Base-by-base conservation (phyloP, 2,329 filamentous ascomycete species). In the Exophiala calicioides region DNA sequence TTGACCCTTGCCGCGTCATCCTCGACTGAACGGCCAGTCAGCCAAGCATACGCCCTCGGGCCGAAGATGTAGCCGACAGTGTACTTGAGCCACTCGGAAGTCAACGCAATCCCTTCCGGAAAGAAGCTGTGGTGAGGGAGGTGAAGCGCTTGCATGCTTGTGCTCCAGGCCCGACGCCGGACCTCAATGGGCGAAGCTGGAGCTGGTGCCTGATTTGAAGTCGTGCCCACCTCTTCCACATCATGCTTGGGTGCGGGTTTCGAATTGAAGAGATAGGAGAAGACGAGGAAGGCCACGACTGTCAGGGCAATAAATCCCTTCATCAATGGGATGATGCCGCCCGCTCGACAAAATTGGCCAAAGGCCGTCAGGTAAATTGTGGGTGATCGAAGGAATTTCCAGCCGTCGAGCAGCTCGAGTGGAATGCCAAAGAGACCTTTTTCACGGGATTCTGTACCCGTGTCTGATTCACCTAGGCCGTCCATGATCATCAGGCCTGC, bases 401-500 rank as follows among this genome's bases (percentile, higher is more conserved):
- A 33, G 3, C 67, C 69, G 34, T 70, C 68, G 26, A 87, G 65
- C 3, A 85, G 61, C 12, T 81, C 77, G 18, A 83, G 54, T 1
- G 86, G 86, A 13, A 87, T 49, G 16, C 81, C 79, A 51, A 81
- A 78, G 10, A 90, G 74, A 2, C 86, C 86, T 34, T 84, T 84
- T 38, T 81, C 74, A 4, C 82, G 75, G 1, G 76, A 76, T 39
- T 86, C 82, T 35, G 76, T 78, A 59, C 81, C 79, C 63, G 81
- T 68, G 67, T 89, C 80, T 57, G 83, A 71, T 63, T 86, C 79
- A 26, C 77, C 76, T 44, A 90, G 75, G 1, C 88, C 89, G 68
- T 96, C 90, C 58, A 95, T 71, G 24, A 96, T 78, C 90, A 97
- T 95, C 13, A 97, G 74, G 10, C 89, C 90, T 18, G 90, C 91